These are phyloP conservation scores for Colletotrichum musicola DNA, from an alignment of 2,329 filamentous ascomycete genomes.

Conservation along the genomic window DNA sequence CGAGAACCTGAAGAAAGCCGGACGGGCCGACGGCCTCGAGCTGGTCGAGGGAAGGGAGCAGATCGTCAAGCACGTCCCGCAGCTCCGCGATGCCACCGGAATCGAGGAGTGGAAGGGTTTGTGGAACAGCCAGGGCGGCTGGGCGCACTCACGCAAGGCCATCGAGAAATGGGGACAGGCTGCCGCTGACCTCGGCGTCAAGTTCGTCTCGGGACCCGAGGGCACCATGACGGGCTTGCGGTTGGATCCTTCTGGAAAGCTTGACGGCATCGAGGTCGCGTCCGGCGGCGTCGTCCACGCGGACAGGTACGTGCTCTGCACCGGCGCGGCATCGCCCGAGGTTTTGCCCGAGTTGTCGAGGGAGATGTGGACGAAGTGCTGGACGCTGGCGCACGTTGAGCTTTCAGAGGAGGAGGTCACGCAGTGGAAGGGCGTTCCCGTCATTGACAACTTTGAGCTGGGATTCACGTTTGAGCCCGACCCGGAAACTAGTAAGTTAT, in stretches of 20 bases:
- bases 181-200: constrained; percentile 6
- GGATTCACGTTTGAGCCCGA: constrained; percentile 41
- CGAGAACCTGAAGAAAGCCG: constrained; percentile 27
- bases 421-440: constrained; percentile 29
- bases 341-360: constrained; percentile 21
- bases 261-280: constrained; percentile 26
- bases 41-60: constrained; percentile 28
- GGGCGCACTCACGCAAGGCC: constrained; percentile 21
- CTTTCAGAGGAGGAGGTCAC: constrained; percentile 18
- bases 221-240: constrained; percentile 28
- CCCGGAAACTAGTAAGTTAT: constrained; percentile 22
- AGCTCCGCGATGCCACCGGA: constrained; percentile 21
- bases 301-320: constrained; percentile 26
- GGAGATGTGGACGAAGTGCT: constrained; percentile 34
- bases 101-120: constrained; percentile 34
- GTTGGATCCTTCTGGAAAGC: background rate
- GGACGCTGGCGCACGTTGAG: constrained; percentile 29
- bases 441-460: constrained; percentile 39
- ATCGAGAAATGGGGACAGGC: constrained; percentile 23
- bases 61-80: constrained; percentile 26
- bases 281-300: constrained; percentile 18
- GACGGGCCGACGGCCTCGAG: constrained; percentile 12
- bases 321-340: constrained; percentile 27
- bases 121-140: constrained; percentile 35
- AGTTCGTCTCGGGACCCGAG: constrained; percentile 16